Conservation (phyloP, 1,139 yeast species). For the Saccharomyces hybrid region DNA sequence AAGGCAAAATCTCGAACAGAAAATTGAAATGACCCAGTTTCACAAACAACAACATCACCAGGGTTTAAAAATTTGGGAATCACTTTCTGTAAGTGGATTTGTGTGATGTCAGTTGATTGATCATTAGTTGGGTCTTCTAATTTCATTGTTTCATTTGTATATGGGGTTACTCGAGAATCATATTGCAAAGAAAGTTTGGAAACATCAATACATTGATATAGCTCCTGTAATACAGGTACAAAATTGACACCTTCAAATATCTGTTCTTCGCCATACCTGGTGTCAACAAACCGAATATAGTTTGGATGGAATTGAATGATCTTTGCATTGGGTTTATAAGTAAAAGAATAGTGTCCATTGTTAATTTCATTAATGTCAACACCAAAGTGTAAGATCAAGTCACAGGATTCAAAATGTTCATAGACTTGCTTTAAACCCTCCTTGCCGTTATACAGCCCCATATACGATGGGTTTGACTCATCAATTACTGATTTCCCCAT, state of each 20-base stretch:
- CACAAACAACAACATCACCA: conserved; percentile 61
- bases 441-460: conserved; percentile 48
- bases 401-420: conserved; percentile 30
- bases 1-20: conserved; percentile 56
- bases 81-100: conserved; percentile 14
- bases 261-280: conserved; percentile 10
- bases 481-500: conserved; percentile 40
- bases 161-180: conserved; percentile 5
- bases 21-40: conserved; percentile 74
- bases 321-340: conserved; percentile 24
- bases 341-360: conserved; percentile 40
- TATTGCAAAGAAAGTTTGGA: conserved; percentile 25
- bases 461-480: conserved; percentile 50
- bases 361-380: conserved; percentile 47
- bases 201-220: conserved; percentile 34
- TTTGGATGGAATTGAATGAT: conserved; percentile 34
- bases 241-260: conserved; percentile 37
- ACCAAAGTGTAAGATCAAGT: conserved; percentile 47
- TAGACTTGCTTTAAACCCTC: conserved; percentile 16
- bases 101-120: conserved; percentile 16
- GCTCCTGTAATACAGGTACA: conserved; percentile 39
- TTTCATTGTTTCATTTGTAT: conserved; percentile 11
- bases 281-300: conserved; percentile 37
- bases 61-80: conserved; percentile 36
- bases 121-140: conserved; percentile 19